phyloP scores from a whole-genome alignment of 2,329 filamentous ascomycete genomes.

The Colletotrichum limetticola region DNA sequence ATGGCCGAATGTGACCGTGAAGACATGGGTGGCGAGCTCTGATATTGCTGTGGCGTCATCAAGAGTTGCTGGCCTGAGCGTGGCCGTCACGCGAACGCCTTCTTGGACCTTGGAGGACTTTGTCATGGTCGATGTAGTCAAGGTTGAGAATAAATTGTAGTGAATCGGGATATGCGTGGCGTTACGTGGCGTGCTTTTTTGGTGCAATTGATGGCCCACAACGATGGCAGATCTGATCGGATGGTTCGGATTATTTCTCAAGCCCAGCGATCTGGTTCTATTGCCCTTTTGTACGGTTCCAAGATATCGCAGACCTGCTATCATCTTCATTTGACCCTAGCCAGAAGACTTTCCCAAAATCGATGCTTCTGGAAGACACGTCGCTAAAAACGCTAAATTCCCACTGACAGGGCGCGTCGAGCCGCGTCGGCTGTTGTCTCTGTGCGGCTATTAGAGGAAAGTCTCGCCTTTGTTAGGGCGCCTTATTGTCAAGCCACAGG shows the following conservation, averaged over 20 bases:
- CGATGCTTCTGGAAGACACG: conserved; percentile 15
- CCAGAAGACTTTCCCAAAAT: not conserved
- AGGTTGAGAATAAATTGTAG: not conserved
- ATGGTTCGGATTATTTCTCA: not conserved
- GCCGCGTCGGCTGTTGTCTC: not conserved
- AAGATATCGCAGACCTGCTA: not conserved
- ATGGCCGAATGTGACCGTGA: conserved; percentile 53
- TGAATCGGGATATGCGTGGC: not conserved
- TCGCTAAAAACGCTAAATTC: not conserved
- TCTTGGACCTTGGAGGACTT: not conserved
- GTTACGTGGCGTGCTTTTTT: not conserved
- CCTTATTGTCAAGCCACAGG: conserved; percentile 25
- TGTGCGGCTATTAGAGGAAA: not conserved
- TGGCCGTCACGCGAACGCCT: not conserved
- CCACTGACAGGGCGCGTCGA: not conserved
- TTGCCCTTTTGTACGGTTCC: conserved; percentile 1
- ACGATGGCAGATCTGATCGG: not conserved
- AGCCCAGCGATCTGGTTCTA: too few species aligned
- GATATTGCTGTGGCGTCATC: conserved; percentile 45
- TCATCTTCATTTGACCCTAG: not conserved
- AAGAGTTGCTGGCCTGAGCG: conserved; percentile 4
- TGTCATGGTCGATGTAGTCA: not conserved
- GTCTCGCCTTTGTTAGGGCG: conserved; percentile 8
- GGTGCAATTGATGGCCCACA: not conserved
- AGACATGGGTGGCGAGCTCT: conserved; percentile 48